Evolutionary conservation across 257 asterid species (phyloP).

Genomic region (Fraxinus americana): DNA sequence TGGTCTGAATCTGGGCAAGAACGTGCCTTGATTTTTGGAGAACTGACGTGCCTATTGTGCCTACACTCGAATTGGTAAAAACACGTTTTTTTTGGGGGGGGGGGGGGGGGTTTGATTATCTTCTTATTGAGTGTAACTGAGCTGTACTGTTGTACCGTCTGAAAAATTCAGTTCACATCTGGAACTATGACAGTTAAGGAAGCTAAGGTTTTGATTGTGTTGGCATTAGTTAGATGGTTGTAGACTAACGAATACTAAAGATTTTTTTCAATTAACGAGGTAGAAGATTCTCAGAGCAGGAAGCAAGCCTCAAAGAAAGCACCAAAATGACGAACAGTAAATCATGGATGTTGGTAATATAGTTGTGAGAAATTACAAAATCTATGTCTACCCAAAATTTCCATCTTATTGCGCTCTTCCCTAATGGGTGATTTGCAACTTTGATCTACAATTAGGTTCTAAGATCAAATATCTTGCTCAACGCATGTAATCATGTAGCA

Average conservation of each 20-base stretch:
- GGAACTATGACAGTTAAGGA: neutral
- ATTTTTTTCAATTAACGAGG: neutral
- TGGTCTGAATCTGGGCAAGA: neutral
- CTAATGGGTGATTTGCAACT: neutral
- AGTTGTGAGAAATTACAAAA: neutral
- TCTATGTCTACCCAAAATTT: neutral
- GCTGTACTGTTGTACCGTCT: neutral
- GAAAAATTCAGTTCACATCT: neutral
- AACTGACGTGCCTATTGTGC: no score
- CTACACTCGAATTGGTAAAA: no score
- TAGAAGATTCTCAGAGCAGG: neutral
- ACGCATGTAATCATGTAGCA: neutral
- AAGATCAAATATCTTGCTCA: neutral
- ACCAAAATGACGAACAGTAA: neutral
- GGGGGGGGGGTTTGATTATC: neutral
- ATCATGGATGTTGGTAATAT: neutral
- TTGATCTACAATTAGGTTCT: neutral
- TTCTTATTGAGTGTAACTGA: neutral
- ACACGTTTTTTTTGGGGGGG: no score
- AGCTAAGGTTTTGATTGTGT: neutral
- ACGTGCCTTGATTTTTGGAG: neutral
- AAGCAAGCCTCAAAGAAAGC: neutral
- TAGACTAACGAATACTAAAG: neutral
- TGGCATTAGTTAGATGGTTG: neutral
- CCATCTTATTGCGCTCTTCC: neutral